Evolutionary conservation across 2,329 filamentous ascomycete genomes (phyloP).

Genomic region (Ascochyta koolunga): DNA sequence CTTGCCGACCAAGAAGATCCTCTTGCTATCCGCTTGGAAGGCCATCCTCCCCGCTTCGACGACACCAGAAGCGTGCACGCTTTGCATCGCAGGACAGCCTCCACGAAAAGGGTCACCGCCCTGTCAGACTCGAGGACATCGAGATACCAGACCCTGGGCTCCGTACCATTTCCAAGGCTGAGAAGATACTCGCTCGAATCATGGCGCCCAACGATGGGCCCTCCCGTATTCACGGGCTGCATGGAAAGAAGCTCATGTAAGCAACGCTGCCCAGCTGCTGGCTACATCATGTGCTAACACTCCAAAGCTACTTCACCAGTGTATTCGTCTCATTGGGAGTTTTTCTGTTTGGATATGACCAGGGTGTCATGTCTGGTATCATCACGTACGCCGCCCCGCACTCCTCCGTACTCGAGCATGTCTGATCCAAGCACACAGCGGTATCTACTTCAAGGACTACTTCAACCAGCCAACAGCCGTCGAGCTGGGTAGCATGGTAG

Average conservation of each 20-base stretch:
- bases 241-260: constrained; percentile 92
- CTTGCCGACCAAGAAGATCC: constrained; percentile 83
- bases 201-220: constrained; percentile 78
- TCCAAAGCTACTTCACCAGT: constrained; percentile 87
- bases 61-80: constrained; percentile 69
- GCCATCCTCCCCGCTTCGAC: constrained; percentile 57
- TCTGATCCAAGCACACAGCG: constrained; percentile 60
- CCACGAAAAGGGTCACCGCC: constrained; percentile 51
- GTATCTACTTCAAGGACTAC: constrained; percentile 86
- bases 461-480: constrained; percentile 87
- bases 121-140: constrained; percentile 74
- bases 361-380: constrained; percentile 83
- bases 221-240: constrained; percentile 84
- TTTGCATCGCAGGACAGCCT: constrained; percentile 62
- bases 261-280: constrained; percentile 28
- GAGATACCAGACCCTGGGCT: constrained; percentile 73
- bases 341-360: constrained; percentile 88
- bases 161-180: constrained; percentile 67
- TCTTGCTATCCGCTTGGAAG: constrained; percentile 73
- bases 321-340: constrained; percentile 87
- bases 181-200: constrained; percentile 77
- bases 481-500: constrained; percentile 95
- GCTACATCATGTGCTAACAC: constrained; percentile 15
- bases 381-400: constrained; percentile 64
- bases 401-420: constrained; percentile 26